Percentiles rank a stretch among this genome's conserved stretches.
Conservation (phyloP, 2,329 filamentous ascomycete species). For the Pyricularia grisea region DNA sequence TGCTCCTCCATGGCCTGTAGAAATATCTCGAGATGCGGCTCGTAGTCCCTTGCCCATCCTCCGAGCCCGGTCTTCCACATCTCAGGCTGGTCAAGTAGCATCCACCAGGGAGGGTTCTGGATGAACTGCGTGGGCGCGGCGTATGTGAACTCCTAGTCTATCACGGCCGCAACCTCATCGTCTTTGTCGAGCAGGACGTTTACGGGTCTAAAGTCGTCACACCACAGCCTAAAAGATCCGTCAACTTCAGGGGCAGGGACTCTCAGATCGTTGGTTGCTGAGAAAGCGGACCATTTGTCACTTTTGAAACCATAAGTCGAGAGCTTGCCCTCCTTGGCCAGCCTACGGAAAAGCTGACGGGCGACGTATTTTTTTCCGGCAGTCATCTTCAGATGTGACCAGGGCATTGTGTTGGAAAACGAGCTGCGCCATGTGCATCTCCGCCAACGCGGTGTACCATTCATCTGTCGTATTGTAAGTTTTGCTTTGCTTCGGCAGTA, state of each 20-base stretch:
- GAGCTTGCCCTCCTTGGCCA: constrained; percentile 17
- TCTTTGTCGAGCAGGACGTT: constrained; percentile 19
- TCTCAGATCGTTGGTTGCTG: accelerated
- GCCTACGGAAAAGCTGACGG: constrained; percentile 27
- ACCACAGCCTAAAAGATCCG: constrained; percentile 16
- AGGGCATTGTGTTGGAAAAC: constrained; percentile 30
- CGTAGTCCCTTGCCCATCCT: constrained; percentile 21
- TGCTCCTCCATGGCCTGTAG: constrained; percentile 18
- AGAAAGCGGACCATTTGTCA: constrained; percentile 15
- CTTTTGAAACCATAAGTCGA: constrained; percentile 17
- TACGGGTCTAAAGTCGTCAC: constrained; percentile 22
- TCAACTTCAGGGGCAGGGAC: constrained; percentile 1
- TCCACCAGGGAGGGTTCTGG: constrained; percentile 23
- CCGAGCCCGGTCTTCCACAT: constrained; percentile 16
- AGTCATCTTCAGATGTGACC: constrained; percentile 25
- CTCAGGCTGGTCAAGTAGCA: constrained; percentile 21
- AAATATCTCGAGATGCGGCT: constrained; percentile 20
- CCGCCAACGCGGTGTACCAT: constrained; percentile 27
- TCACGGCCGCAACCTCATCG: constrained; percentile 19
- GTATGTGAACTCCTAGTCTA: constrained; percentile 32
- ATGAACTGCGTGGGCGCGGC: constrained; percentile 19
- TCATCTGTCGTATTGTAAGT: constrained; percentile 15
- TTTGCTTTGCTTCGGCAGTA: constrained; percentile 4
- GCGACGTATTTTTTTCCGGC: constrained; percentile 32
- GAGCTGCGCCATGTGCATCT: constrained; percentile 29